Conservation (phyloP, 306 rosid species). For the Vigna reflexopilosa region DNA sequence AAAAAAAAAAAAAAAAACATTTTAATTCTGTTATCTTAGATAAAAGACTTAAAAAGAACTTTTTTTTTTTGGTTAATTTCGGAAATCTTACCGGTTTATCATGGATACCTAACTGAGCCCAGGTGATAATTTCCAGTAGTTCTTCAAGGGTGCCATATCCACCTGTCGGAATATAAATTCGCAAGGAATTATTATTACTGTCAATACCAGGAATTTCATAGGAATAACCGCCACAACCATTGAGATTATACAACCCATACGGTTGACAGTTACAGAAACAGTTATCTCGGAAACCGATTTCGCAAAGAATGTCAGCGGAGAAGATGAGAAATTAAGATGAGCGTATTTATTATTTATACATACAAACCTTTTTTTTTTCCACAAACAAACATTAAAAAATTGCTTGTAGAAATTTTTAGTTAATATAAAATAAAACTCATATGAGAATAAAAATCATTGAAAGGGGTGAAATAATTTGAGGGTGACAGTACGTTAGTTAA, state of each 20-base stretch:
- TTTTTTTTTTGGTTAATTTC: no score
- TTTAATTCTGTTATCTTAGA: not conserved
- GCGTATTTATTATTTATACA: not conserved
- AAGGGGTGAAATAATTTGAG: not conserved
- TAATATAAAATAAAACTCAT: no score
- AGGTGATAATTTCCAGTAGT: conserved; percentile 83
- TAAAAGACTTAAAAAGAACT: not conserved
- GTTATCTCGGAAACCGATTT: conserved; percentile 26
- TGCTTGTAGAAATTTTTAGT: not conserved
- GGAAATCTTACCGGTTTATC: conserved; percentile 75
- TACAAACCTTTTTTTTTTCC: not conserved
- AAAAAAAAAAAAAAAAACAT: not conserved
- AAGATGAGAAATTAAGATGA: not conserved
- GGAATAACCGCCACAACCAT: conserved; percentile 15
- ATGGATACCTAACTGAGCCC: conserved; percentile 97
- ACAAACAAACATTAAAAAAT: not conserved
- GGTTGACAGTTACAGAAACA: conserved; percentile 34
- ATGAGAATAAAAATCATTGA: not conserved
- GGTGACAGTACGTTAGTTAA: not conserved
- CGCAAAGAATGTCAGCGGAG: not conserved
- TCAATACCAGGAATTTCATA: conserved; percentile 3
- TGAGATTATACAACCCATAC: conserved; percentile 11
- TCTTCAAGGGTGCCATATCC: conserved; percentile 97
- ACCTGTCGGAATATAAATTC: conserved; percentile 52
- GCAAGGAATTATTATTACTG: not conserved